phyloP scores from a whole-genome alignment of 2,329 filamentous ascomycete species.

The Paraphoma chrysanthemicola region DNA sequence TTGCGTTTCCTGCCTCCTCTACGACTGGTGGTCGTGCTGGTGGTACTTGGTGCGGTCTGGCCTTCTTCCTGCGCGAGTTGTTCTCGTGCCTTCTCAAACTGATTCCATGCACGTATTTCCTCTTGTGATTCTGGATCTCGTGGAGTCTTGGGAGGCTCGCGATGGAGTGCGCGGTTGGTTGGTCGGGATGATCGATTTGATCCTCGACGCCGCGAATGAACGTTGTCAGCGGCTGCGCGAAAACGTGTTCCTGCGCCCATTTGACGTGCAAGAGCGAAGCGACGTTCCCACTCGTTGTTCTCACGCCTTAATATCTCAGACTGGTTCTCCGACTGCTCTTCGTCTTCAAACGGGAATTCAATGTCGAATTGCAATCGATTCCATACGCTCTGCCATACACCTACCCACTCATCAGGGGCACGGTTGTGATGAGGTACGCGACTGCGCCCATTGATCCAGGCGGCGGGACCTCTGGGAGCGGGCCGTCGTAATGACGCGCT shows the following conservation, averaged over 20 bases:
- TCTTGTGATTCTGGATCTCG: conserved; percentile 76
- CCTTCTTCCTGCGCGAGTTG: conserved; percentile 44
- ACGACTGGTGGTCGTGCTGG: conserved; percentile 42
- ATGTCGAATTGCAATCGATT: conserved; percentile 78
- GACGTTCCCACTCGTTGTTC: conserved; percentile 78
- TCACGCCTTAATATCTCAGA: conserved; percentile 64
- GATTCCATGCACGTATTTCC: conserved; percentile 86
- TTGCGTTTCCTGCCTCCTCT: conserved; percentile 74
- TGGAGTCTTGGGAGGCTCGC: conserved; percentile 49
- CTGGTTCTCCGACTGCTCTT: conserved; percentile 63
- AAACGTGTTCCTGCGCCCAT: conserved; percentile 79
- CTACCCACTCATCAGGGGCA: conserved; percentile 62
- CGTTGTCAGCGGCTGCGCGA: conserved; percentile 68
- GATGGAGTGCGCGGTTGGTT: conserved; percentile 38
- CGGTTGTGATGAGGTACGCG: conserved; percentile 40
- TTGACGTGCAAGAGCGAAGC: conserved; percentile 80
- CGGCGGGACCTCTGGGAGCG: conserved; percentile 36
- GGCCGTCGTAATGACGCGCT: conserved; percentile 40
- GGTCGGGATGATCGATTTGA: conserved; percentile 50
- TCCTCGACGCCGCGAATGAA: conserved; percentile 51
- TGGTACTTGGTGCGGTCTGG: conserved; percentile 23
- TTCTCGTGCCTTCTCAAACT: conserved; percentile 83
- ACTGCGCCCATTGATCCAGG: conserved; percentile 38
- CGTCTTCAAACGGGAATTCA: conserved; percentile 83
- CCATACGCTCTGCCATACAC: conserved; percentile 91